Conservation (phyloP, 108 stramenopile species). For the Cyclotella kingstonii region DNA sequence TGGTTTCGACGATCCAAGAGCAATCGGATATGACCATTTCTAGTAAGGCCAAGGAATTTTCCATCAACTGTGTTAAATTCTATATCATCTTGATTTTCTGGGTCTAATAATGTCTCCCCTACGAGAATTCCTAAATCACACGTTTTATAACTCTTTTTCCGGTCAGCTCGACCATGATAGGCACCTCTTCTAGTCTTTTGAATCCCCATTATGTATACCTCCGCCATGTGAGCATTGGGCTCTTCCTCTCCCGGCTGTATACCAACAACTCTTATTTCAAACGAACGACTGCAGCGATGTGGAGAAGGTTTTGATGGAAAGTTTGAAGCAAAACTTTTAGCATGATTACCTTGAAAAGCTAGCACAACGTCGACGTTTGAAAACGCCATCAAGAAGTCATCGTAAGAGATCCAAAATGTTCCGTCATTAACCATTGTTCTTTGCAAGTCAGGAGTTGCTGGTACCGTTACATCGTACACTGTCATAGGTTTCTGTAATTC, state of each 20-base stretch:
- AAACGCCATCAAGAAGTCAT: slow-evolving; percentile 69
- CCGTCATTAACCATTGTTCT: slow-evolving; percentile 68
- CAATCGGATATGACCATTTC: slow-evolving; percentile 58
- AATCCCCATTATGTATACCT: slow-evolving; percentile 69
- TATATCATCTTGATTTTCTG: slow-evolving; percentile 5
- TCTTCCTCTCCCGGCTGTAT: slow-evolving; percentile 41
- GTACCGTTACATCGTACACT: slow-evolving; percentile 18
- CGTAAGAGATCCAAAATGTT: slow-evolving; percentile 77
- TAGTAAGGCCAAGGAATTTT: slow-evolving; percentile 52
- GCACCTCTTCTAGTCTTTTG: slow-evolving; percentile 71
- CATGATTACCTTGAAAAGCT: slow-evolving; percentile 64
- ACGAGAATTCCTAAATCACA: slow-evolving; percentile 67
- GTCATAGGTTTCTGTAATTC: not conserved
- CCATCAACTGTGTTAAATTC: slow-evolving; percentile 49
- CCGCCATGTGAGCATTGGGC: slow-evolving; percentile 43
- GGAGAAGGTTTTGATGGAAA: slow-evolving; percentile 65
- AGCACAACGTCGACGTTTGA: slow-evolving; percentile 69
- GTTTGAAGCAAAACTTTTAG: slow-evolving; percentile 55
- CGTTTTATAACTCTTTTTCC: slow-evolving; percentile 69
- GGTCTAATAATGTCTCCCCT: slow-evolving; percentile 21
- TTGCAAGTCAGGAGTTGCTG: slow-evolving; percentile 38
- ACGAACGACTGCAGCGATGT: slow-evolving; percentile 62
- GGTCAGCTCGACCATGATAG: slow-evolving; percentile 54
- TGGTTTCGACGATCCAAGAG: slow-evolving; percentile 46
- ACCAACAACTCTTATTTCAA: slow-evolving; percentile 52